phyloP scores from a whole-genome alignment of 2,329 filamentous ascomycete species.

The Penicillium sclerotigenum region DNA sequence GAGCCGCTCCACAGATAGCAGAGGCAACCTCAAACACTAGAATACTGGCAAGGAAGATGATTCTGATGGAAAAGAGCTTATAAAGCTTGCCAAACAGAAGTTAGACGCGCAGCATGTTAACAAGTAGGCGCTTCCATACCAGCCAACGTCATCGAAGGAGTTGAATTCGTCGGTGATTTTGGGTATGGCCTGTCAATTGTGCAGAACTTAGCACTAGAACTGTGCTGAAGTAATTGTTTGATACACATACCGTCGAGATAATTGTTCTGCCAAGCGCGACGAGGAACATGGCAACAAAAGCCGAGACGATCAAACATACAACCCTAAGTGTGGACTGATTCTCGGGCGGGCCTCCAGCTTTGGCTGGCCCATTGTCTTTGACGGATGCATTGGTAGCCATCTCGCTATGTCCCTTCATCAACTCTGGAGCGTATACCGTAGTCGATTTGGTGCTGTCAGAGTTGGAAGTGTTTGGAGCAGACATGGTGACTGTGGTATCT shows the following conservation, averaged over 20 bases:
- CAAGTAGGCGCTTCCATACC: constrained; percentile 56
- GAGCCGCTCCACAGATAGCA: constrained; percentile 37
- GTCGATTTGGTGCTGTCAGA: neutral
- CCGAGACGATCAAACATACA: neutral
- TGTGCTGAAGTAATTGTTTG: neutral
- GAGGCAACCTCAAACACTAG: constrained; percentile 32
- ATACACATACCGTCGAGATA: neutral
- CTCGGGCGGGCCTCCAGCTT: neutral
- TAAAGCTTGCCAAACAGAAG: constrained; percentile 37
- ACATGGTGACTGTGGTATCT: neutral
- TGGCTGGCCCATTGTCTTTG: neutral
- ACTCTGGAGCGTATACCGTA: neutral
- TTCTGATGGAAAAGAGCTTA: constrained; percentile 37
- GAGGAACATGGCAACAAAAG: neutral
- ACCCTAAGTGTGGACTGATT: neutral
- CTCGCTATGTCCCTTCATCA: neutral
- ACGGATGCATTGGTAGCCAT: neutral
- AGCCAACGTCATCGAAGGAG: constrained; percentile 54
- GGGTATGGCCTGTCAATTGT: constrained; percentile 12
- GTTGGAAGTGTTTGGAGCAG: too few relatives aligned
- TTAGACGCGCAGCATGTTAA: constrained; percentile 30
- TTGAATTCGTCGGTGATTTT: constrained; percentile 20
- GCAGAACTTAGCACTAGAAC: neutral
- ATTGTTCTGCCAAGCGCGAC: neutral
- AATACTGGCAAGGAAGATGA: constrained; percentile 34